phyloP scores from a whole-genome alignment of 2,329 filamentous ascomycete genomes.

The Thelonectria discophora region DNA sequence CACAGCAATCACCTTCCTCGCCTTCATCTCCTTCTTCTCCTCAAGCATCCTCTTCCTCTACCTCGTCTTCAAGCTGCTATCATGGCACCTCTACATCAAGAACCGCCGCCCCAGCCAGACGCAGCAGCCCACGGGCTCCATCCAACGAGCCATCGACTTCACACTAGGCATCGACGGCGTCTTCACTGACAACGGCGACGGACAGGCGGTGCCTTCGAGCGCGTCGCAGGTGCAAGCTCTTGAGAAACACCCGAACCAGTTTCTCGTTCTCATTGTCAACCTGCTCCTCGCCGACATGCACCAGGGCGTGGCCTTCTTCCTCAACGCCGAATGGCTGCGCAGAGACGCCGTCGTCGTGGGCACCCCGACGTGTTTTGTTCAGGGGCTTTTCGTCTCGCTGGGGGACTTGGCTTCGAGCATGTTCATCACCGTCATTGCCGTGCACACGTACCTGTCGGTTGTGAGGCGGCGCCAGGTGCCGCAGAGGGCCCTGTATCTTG shows the following conservation, averaged over 20 bases:
- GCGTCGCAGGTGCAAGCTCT: slow-evolving; percentile 32
- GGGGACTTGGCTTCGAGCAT: slow-evolving; percentile 73
- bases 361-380: slow-evolving; percentile 64
- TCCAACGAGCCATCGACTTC: slow-evolving; percentile 45
- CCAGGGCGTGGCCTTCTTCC: slow-evolving; percentile 69
- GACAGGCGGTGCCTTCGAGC: neutral
- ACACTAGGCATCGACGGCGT: slow-evolving; percentile 49
- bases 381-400: slow-evolving; percentile 74
- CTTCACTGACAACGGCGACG: slow-evolving; percentile 32
- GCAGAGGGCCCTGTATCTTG: slow-evolving; percentile 58
- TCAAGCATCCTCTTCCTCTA: slow-evolving; percentile 44
- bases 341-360: slow-evolving; percentile 63
- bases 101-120: slow-evolving; percentile 16
- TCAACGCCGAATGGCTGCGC: slow-evolving; percentile 68
- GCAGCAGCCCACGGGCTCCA: slow-evolving; percentile 17
- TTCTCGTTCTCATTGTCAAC: slow-evolving; percentile 75
- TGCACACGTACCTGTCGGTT: slow-evolving; percentile 72
- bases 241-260: slow-evolving; percentile 66
- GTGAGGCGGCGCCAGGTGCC: slow-evolving; percentile 63
- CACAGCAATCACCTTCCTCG: slow-evolving; percentile 43
- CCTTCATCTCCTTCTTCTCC: slow-evolving; percentile 45
- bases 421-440: slow-evolving; percentile 72
- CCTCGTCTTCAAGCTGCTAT: slow-evolving; percentile 43
- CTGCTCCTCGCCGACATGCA: slow-evolving; percentile 74
- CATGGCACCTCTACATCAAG: slow-evolving; percentile 42